Percentiles rank a stretch among this genome's conserved stretches.
Conservation (phyloP, 148 eudicot species). For the Oxyria digyna region DNA sequence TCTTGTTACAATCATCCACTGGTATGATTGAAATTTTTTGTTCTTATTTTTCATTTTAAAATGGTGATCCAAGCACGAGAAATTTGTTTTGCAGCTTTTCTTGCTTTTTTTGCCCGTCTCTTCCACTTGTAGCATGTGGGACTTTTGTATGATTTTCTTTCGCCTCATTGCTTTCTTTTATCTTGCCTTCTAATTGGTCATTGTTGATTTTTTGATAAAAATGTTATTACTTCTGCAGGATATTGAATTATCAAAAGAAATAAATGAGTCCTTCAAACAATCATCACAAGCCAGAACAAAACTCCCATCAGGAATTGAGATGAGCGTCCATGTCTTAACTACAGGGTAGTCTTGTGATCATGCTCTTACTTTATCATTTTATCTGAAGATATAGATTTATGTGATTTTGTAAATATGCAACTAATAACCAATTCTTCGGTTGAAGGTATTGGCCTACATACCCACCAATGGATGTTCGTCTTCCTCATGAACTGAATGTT, state of each 20-base stretch:
- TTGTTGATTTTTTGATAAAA: background rate
- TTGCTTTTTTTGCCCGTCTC: background rate
- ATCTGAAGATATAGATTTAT: background rate
- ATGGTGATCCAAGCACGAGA: background rate
- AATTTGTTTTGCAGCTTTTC: background rate
- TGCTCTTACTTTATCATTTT: background rate
- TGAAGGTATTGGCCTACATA: slow-evolving; percentile 99
- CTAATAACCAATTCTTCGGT: background rate
- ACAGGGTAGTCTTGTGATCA: slow-evolving; percentile 51
- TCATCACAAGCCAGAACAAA: slow-evolving; percentile 95
- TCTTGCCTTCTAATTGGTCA: background rate
- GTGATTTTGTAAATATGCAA: slow-evolving; percentile 5
- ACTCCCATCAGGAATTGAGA: slow-evolving; percentile 93
- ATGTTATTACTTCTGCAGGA: slow-evolving; percentile 35
- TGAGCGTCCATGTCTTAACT: slow-evolving; percentile 97
- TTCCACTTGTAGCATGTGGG: background rate
- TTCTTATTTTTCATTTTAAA: background rate
- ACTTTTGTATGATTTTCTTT: background rate
- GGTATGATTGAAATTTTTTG: background rate
- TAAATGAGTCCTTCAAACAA: slow-evolving; percentile 90
- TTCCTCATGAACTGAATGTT: slow-evolving; percentile 87
- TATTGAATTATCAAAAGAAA: slow-evolving; percentile 90
- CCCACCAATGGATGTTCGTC: slow-evolving; percentile 94
- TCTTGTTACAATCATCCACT: background rate
- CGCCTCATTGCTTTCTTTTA: background rate